These are phyloP conservation scores for Globisporangium sylvaticum DNA, from an alignment of 352 stramenopile genomes.

Conservation along the genomic window DNA sequence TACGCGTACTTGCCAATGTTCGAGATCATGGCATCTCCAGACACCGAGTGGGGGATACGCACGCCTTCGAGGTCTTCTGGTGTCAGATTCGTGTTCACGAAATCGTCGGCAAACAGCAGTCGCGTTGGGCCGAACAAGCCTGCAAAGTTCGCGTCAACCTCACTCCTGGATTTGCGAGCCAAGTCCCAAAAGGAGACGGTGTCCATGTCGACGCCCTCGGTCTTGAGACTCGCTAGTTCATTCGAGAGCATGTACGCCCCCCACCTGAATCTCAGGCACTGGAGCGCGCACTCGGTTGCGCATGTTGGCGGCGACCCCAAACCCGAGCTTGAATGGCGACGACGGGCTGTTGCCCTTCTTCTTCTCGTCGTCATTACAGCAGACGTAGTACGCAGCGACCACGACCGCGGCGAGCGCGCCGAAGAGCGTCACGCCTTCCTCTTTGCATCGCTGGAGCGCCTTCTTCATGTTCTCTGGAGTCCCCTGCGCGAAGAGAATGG, in stretches of 20 bases:
- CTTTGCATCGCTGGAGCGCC: conserved; percentile 1
- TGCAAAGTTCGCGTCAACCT: neutral
- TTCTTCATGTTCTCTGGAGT: conserved; percentile 9
- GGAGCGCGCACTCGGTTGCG: neutral
- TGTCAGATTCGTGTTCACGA: neutral
- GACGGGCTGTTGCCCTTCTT: neutral
- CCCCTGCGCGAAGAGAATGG: neutral
- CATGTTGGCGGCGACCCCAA: conserved; percentile 1
- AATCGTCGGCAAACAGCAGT: neutral
- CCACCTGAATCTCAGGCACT: neutral
- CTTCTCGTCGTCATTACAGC: neutral
- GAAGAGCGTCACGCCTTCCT: conserved; percentile 6
- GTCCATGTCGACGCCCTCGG: neutral
- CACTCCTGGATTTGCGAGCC: neutral
- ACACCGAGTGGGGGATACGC: conserved; percentile 15
- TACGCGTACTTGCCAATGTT: conserved; percentile 29
- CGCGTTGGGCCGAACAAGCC: neutral
- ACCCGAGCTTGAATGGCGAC: neutral
- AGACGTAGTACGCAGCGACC: neutral
- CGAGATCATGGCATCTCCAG: conserved; percentile 21
- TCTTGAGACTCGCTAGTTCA: neutral
- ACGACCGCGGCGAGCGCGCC: neutral
- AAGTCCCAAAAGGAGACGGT: neutral
- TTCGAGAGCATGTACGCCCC: neutral
- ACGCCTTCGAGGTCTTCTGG: neutral